Conservation (phyloP, 495 filamentous ascomycete species). For the Penicillium dipodomyicola region DNA sequence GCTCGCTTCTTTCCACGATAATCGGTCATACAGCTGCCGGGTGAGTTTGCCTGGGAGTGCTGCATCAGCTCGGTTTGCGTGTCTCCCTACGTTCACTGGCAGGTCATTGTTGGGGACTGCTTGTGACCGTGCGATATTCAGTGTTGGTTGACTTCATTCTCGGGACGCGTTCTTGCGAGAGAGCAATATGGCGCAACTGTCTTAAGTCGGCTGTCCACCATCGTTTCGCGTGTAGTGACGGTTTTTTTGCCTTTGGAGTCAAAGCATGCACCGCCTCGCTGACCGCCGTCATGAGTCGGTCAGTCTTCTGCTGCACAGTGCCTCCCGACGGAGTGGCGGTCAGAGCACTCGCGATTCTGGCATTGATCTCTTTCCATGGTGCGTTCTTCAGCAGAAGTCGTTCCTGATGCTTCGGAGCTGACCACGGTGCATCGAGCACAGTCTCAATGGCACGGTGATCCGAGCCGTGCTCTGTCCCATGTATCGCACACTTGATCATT, state of each 20-base stretch:
- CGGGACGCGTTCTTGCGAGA: too few relatives aligned
- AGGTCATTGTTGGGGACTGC: too few relatives aligned
- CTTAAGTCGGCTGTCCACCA: conserved; percentile 21
- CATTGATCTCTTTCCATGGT: conserved; percentile 29
- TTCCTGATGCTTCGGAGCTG: conserved; percentile 14
- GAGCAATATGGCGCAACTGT: not conserved
- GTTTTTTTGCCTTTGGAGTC: conserved; percentile 16
- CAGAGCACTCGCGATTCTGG: conserved; percentile 20
- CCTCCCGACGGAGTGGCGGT: conserved; percentile 16
- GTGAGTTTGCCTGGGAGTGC: too few relatives aligned
- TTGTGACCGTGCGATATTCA: too few relatives aligned
- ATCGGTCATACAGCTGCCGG: too few relatives aligned
- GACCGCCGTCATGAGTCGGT: conserved; percentile 1
- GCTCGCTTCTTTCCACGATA: too few relatives aligned
- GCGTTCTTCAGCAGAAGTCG: conserved; percentile 16
- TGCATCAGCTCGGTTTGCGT: too few relatives aligned
- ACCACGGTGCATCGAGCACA: conserved; percentile 21
- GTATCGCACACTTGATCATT: conserved; percentile 28
- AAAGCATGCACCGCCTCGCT: conserved; percentile 9
- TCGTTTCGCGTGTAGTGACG: conserved; percentile 18
- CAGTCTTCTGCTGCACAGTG: conserved; percentile 18
- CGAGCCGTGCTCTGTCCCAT: conserved; percentile 32
- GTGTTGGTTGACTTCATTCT: too few relatives aligned
- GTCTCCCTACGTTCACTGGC: too few relatives aligned
- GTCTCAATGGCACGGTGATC: conserved; percentile 35